Base-by-base conservation (phyloP, 2,329 filamentous ascomycete genomes). In the Venturia pyrina region DNA sequence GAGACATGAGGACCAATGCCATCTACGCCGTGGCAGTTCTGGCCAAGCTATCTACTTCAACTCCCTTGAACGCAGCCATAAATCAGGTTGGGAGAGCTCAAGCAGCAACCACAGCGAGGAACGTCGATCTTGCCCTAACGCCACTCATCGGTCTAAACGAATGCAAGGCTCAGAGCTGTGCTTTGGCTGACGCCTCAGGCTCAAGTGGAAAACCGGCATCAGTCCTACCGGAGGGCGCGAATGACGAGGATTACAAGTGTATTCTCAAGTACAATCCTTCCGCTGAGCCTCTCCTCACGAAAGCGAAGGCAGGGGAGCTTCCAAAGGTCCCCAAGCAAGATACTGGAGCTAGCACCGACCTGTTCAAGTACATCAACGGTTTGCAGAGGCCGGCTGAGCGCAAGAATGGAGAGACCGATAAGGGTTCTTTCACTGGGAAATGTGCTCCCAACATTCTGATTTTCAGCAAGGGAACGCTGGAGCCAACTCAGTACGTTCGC, bases 371-470 rank as follows among this genome's bases (percentile, higher is more conserved):
- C 34, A 1, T 64, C 24, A 50, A 64, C 17, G 28, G 44, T n/a
- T 40, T 1, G 19, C 44, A 46, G 24, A 53, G 46, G 44, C 62
- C 62, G 44, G 5, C 13, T 24, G 41, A 40, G 62, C 37, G 41
- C 28, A 40, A 17, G 24, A 24, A 1, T 48, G 62, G 62, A 40
- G 62, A 64, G 43, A 48, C 34, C n/a, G 43, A 64, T 17, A 64
- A 48, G 50, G 63, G 50, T 5, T 21, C 56, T 21, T 65, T 17
- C 21, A 65, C 41, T 46, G 63, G 48, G 1, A 43, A 24, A 17
- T 65, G 63, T 44, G 32, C 48, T 11, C 32, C 32, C 28, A 65
- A 66, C 40, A 66, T 65, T 24, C 21, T 66, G 40, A 65, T 66
- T 7, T 65, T 62, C 44, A 37, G 64, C 44, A 64, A 60, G 46